Evolutionary conservation across 352 stramenopile genomes (phyloP), one percentile per base, ranked within the genome.

Genomic region (Ochromonadaceae sp.): DNA sequence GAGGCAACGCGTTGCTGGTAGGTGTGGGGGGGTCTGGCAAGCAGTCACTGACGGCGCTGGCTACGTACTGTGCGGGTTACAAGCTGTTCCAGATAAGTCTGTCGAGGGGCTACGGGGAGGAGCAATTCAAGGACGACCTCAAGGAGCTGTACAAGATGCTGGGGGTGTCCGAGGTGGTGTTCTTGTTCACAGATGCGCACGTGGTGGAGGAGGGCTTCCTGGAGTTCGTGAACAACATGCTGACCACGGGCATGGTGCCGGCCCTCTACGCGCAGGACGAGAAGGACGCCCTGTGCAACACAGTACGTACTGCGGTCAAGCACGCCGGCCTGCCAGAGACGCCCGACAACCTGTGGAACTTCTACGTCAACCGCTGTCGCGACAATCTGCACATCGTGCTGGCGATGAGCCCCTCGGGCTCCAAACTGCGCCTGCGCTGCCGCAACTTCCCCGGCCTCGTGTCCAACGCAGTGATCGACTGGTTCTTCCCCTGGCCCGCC

Each of bases 211-310:
- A 96, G 78, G 88, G 85, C 0, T 96, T 96, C 65, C 75, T 96
- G 20, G 88, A 96, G 67, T 94, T 93, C 57, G 88, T 96, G 63
- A 96, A 96, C 75, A 96, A 96, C 65, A 96, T 96, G 84, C 75
- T 96, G 5, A 95, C 87, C 0, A 95, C 87, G 0, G 88, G 88
- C 0, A 88, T 92, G 73, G 87, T 95, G 12, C 86, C 88, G 0
- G 87, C 85, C 1, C 67, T 96, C 1, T 95, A 95, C 68, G 86
- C 90, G 52, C 73, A 84, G 25, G 86, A 95, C 40, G 88, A 96
- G 63, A 84, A 86, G 40, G 88, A 96, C 46, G 74, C 72, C 9
- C 72, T 93, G 1, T 78, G 78, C 0, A 82, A 77, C 25, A 79
- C 75, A 0, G 81, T 96, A 31, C 77, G 87, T 7, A 77, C 86